Conservation (phyloP, 2,329 filamentous ascomycete genomes). For the Aureobasidium subglaciale region DNA sequence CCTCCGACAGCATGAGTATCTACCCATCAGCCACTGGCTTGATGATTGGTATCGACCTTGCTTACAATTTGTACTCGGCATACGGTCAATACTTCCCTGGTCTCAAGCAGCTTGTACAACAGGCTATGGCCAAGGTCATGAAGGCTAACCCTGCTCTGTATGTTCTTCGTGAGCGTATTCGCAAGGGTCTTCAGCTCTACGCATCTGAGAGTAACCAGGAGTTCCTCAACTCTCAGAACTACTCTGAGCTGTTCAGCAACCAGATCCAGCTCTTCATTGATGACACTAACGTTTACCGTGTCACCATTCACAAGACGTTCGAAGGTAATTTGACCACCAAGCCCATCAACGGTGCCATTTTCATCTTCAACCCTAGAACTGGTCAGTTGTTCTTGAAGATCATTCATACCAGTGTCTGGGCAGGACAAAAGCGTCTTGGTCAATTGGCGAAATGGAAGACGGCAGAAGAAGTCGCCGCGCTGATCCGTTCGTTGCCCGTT, state of each 20-base stretch:
- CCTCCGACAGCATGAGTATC: slow-evolving; percentile 96
- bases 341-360: slow-evolving; percentile 98
- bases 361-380: slow-evolving; percentile 99
- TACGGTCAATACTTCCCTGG: slow-evolving; percentile 99
- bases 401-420: slow-evolving; percentile 98
- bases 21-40: slow-evolving; percentile 94
- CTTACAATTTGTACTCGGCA: slow-evolving; percentile 96
- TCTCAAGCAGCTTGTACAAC: slow-evolving; percentile 88
- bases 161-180: slow-evolving; percentile 91
- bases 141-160: slow-evolving; percentile 97
- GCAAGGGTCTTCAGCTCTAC: slow-evolving; percentile 95
- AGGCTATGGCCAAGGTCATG: slow-evolving; percentile 99
- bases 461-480: slow-evolving; percentile 95
- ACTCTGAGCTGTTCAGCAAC: slow-evolving; percentile 98
- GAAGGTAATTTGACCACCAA: slow-evolving; percentile 98
- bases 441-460: slow-evolving; percentile 99
- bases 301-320: slow-evolving; percentile 99
- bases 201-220: slow-evolving; percentile 98
- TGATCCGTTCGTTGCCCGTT: slow-evolving; percentile 90
- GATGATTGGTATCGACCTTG: slow-evolving; percentile 96
- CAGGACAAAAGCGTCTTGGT: slow-evolving; percentile 96
- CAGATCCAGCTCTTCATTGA: slow-evolving; percentile 99
- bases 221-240: slow-evolving; percentile 98
- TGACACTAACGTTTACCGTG: slow-evolving; percentile 97
- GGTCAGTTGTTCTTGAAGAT: slow-evolving; percentile 98